phyloP scores from a whole-genome alignment of 495 filamentous ascomycete species.

The Penicillium bialowiezense region DNA sequence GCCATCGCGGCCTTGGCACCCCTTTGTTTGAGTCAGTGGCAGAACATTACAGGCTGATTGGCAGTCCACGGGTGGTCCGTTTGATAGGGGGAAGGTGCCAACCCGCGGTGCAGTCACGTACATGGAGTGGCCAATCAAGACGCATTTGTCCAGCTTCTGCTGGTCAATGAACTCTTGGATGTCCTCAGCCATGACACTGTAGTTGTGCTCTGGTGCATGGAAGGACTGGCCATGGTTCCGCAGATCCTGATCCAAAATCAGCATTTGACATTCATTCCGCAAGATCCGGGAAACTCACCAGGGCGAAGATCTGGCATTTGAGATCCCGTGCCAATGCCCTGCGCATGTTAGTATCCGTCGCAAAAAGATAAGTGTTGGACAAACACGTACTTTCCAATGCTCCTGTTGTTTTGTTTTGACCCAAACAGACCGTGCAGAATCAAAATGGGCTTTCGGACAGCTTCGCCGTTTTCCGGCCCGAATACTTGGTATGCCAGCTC shows the following conservation, averaged over 20 bases:
- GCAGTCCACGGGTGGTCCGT: too few species aligned
- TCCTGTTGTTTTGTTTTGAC: constrained; percentile 92
- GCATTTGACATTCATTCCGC: neutral
- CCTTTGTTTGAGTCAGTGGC: constrained; percentile 40
- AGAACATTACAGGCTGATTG: neutral
- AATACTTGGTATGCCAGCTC: constrained; percentile 44
- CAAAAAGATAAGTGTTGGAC: too few species aligned
- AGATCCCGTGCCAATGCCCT: constrained; percentile 82
- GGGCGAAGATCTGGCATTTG: constrained; percentile 73
- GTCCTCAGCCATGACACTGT: constrained; percentile 82
- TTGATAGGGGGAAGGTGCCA: neutral
- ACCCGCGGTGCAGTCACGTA: constrained; percentile 42
- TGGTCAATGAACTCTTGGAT: constrained; percentile 75
- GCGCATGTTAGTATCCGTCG: constrained; percentile 13
- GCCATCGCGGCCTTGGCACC: constrained; percentile 95
- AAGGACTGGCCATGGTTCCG: constrained; percentile 93
- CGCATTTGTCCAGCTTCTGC: constrained; percentile 65
- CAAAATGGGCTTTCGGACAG: constrained; percentile 63
- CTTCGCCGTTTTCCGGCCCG: constrained; percentile 36
- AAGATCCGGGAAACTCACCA: constrained; percentile 53
- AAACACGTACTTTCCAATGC: constrained; percentile 89
- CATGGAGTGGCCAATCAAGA: constrained; percentile 95
- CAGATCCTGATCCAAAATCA: constrained; percentile 61
- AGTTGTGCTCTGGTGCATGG: constrained; percentile 75
- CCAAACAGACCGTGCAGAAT: constrained; percentile 95